These are phyloP conservation scores for Biscogniauxia sp. DNA, from an alignment of 2,329 filamentous ascomycete genomes.

Conservation along the genomic window DNA sequence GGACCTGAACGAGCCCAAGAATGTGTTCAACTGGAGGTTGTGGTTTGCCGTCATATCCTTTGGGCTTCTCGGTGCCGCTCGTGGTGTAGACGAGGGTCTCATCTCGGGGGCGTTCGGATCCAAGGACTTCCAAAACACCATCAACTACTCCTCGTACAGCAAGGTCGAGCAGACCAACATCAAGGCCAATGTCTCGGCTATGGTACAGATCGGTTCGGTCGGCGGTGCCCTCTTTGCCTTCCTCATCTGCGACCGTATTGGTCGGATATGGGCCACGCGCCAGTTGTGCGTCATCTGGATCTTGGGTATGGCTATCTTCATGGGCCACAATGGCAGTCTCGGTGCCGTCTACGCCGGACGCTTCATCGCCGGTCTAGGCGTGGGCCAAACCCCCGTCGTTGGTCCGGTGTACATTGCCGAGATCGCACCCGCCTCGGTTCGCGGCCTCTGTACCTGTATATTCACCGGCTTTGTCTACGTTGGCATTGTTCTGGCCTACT, in stretches of 20 bases:
- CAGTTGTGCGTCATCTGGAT: conserved; percentile 58
- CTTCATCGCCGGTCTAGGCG: conserved; percentile 64
- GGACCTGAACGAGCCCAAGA: conserved; percentile 63
- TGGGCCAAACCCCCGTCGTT: conserved; percentile 66
- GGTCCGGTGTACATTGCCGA: conserved; percentile 72
- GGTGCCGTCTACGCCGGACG: conserved; percentile 62
- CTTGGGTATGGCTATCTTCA: conserved; percentile 56
- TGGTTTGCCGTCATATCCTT: conserved; percentile 76
- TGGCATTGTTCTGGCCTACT: conserved; percentile 77
- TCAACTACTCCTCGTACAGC: conserved; percentile 55
- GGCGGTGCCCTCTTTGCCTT: conserved; percentile 66
- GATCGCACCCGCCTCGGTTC: conserved; percentile 65
- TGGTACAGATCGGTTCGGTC: conserved; percentile 79
- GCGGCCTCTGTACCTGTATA: conserved; percentile 71
- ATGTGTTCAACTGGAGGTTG: conserved; percentile 74
- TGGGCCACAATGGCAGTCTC: conserved; percentile 52
- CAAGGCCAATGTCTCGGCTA: conserved; percentile 73
- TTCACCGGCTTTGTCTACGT: conserved; percentile 72
- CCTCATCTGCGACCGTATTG: conserved; percentile 57
- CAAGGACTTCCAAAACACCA: conserved; percentile 59
- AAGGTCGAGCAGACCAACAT: conserved; percentile 60
- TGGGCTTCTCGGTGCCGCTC: conserved; percentile 71
- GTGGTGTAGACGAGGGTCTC: conserved; percentile 78
- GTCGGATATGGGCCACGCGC: conserved; percentile 61
- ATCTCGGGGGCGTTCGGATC: conserved; percentile 70